A percentile compares a stretch with the other conserved stretches of the same genome.
These are phyloP conservation scores for Pneumocystis canis DNA, from an alignment of 1,139 yeast species.

Conservation along the genomic window DNA sequence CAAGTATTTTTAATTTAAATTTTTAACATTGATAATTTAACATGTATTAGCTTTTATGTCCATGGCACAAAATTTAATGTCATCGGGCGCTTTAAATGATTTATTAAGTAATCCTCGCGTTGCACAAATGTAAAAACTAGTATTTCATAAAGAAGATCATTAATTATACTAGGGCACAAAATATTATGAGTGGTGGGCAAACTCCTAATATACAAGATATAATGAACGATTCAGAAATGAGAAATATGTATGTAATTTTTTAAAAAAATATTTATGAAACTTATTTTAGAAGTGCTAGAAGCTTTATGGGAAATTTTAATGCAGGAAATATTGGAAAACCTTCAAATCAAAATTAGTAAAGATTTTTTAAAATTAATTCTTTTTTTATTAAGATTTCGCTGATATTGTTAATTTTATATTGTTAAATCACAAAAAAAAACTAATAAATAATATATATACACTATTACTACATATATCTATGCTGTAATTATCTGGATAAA, in stretches of 20 bases:
- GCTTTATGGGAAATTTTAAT: conserved; percentile 10
- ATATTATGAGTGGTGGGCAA: conserved; percentile 17
- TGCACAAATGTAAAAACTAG: conserved; percentile 48
- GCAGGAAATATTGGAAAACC: conserved; percentile 6
- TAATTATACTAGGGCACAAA: conserved; percentile 3
- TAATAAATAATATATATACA: not conserved
- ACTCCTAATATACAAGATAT: conserved; percentile 20
- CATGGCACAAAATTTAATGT: conserved; percentile 87
- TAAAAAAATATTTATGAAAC: not conserved
- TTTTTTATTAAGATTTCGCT: not conserved
- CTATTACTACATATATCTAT: not conserved
- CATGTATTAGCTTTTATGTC: conserved; percentile 39
- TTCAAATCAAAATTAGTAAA: not conserved
- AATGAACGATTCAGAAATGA: conserved; percentile 14
- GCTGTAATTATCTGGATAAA: not conserved
- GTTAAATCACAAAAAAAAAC: not conserved
- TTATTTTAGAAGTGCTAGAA: not conserved
- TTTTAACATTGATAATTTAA: conserved; percentile 73
- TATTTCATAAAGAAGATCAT: not conserved
- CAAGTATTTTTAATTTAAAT: conserved; percentile 47
- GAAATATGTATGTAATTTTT: not conserved
- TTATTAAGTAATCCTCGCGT: conserved; percentile 46
- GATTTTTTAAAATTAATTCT: not conserved
- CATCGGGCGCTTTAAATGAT: conserved; percentile 44
- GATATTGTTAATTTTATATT: not conserved